These are phyloP conservation scores for Eimeria brunetti DNA, from an alignment of 169 alveolate species.

Conservation along the genomic window DNA sequence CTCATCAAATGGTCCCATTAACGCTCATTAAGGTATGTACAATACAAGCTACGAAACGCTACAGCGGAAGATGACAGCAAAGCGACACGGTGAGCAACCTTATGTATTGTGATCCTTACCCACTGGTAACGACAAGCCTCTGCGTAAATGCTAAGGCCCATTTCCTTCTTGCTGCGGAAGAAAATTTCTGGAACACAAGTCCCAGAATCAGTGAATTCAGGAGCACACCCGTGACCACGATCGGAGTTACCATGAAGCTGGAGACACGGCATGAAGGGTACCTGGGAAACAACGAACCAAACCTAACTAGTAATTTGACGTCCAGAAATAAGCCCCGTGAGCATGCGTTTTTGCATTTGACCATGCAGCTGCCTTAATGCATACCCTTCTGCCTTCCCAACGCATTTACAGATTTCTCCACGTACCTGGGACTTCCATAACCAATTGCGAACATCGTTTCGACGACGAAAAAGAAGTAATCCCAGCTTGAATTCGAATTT, in stretches of 20 bases:
- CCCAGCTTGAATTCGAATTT: constrained; percentile 66
- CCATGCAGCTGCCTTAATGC: neutral
- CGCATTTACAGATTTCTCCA: neutral
- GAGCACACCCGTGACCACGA: constrained; percentile 82
- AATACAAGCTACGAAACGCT: neutral
- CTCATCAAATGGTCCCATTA: too few relatives aligned
- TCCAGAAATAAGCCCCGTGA: neutral
- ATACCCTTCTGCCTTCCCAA: neutral
- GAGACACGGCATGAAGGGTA: constrained; percentile 83
- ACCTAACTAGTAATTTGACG: neutral
- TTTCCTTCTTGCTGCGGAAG: constrained; percentile 83
- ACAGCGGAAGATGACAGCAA: neutral
- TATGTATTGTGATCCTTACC: constrained; percentile 20
- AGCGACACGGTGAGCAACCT: neutral
- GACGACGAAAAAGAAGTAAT: constrained; percentile 84
- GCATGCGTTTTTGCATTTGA: neutral
- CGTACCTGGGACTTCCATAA: constrained; percentile 85
- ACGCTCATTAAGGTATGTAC: neutral
- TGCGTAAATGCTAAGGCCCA: constrained; percentile 85
- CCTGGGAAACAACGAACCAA: constrained; percentile 11
- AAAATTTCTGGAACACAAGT: constrained; percentile 84
- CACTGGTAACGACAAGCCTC: constrained; percentile 52
- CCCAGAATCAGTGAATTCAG: constrained; percentile 84
- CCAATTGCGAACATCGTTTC: constrained; percentile 87
- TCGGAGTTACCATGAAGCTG: constrained; percentile 82